These are phyloP conservation scores for Ceratocystis destructans DNA, from an alignment of 2,329 filamentous ascomycete species.

Conservation along the genomic window DNA sequence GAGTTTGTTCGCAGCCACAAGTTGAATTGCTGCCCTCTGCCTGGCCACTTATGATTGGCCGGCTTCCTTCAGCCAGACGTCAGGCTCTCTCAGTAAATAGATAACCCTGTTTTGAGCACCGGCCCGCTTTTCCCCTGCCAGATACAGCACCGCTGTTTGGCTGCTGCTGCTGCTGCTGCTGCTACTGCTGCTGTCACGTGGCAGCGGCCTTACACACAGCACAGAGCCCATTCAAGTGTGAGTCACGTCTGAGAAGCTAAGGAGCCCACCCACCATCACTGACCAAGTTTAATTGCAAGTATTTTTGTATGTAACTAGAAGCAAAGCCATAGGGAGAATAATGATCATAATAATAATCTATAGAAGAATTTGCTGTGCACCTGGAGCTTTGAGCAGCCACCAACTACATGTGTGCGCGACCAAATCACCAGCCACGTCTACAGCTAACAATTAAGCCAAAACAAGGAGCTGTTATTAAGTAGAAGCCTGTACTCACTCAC, in stretches of 20 bases:
- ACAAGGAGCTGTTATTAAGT: too few species aligned
- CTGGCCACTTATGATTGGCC: neutral
- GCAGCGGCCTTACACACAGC: neutral
- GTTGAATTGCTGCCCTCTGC: neutral
- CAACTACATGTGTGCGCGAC: too few species aligned
- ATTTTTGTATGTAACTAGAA: too few species aligned
- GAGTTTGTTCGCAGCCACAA: neutral
- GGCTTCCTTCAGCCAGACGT: neutral
- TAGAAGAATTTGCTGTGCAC: neutral
- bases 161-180: too few species aligned
- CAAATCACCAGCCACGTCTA: too few species aligned
- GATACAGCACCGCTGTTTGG: neutral
- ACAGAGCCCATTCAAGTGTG: conserved; percentile 1
- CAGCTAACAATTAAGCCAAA: too few species aligned
- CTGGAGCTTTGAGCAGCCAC: too few species aligned
- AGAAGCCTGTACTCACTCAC: neutral
- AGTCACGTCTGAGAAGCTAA: neutral
- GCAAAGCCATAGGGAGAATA: neutral
- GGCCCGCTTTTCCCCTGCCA: neutral
- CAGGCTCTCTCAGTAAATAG: neutral
- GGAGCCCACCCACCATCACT: neutral
- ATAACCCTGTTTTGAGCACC: neutral
- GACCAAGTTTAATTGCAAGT: neutral
- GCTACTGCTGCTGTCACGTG: neutral
- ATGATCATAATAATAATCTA: neutral